These are phyloP conservation scores for Russula ochroleuca DNA, from an alignment of 768 basidiomycete genomes.

Conservation along the genomic window DNA sequence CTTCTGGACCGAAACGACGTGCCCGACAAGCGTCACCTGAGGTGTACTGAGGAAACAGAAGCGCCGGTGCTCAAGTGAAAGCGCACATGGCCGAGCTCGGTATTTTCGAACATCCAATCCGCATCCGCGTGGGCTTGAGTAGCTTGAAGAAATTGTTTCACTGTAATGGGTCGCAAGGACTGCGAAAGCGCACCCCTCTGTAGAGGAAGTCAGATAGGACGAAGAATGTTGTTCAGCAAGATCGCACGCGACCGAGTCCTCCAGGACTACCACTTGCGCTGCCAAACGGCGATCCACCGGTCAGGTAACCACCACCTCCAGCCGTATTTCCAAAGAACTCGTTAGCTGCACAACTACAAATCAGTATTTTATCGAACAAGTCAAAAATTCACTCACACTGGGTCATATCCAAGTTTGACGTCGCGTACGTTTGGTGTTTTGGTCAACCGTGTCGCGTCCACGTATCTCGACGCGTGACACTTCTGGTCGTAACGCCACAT, in stretches of 20 bases:
- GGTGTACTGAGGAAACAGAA: conserved; percentile 5
- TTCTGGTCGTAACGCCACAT: conserved; percentile 22
- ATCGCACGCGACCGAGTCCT: conserved; percentile 42
- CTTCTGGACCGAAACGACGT: conserved; percentile 60
- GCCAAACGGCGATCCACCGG: conserved; percentile 56
- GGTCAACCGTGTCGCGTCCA: conserved; percentile 1
- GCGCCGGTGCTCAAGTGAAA: not conserved
- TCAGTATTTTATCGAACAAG: conserved; percentile 45
- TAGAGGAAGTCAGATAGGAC: conserved; percentile 4
- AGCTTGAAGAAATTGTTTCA: conserved; percentile 69
- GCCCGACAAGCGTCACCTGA: conserved; percentile 71
- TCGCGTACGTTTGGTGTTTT: not conserved
- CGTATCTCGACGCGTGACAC: conserved; percentile 16
- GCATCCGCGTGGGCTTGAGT: conserved; percentile 84
- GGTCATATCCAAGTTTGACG: conserved; percentile 12
- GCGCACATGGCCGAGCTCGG: conserved; percentile 74
- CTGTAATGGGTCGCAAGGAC: conserved; percentile 68
- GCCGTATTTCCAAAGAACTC: conserved; percentile 40
- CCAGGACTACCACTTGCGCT: conserved; percentile 58
- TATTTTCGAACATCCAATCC: conserved; percentile 80
- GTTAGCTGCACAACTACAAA: conserved; percentile 23
- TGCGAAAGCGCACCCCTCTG: conserved; percentile 41
- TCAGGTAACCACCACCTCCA: conserved; percentile 58
- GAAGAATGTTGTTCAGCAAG: conserved; percentile 17
- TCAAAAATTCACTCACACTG: conserved; percentile 19